Percentiles rank a stretch among this genome's conserved stretches.
These are phyloP conservation scores for Adenanthera pavonina DNA, from an alignment of 306 rosid genomes.

Conservation along the genomic window DNA sequence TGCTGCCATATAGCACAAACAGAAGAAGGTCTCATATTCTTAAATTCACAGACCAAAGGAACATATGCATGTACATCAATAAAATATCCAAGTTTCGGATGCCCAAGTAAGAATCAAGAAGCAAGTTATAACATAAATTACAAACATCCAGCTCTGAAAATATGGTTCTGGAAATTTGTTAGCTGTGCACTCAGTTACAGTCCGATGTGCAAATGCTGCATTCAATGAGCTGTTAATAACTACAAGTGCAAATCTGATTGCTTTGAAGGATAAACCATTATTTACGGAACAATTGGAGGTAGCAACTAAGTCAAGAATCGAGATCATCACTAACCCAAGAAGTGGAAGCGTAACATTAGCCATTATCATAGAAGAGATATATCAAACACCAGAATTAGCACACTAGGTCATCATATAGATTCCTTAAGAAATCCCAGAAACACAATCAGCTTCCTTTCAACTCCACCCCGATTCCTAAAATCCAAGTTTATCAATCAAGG, in stretches of 20 bases:
- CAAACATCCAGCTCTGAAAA: conserved; percentile 3
- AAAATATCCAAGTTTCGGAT: not conserved
- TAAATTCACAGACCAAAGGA: not conserved
- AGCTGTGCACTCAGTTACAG: not conserved
- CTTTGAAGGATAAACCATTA: conserved; percentile 5
- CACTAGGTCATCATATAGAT: conserved; percentile 29
- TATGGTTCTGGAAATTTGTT: not conserved
- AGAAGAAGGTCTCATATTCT: no score
- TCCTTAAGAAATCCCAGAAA: conserved; percentile 9
- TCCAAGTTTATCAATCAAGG: conserved; percentile 41
- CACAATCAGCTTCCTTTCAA: conserved; percentile 25
- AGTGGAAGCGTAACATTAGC: not conserved
- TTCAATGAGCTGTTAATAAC: not conserved
- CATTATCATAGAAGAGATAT: not conserved
- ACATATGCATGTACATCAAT: not conserved
- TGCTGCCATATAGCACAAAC: not conserved
- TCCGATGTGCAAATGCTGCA: not conserved
- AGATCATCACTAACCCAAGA: conserved; percentile 14
- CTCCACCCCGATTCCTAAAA: conserved; percentile 9
- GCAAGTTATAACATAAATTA: conserved; percentile 12
- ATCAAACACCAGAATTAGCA: not conserved
- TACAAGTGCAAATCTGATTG: not conserved
- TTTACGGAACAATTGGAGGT: conserved; percentile 2
- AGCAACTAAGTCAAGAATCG: conserved; percentile 5
- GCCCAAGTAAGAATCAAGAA: not conserved